These are phyloP conservation scores for Emericellopsis cladophorae DNA, from an alignment of 2,329 filamentous ascomycete genomes.

Conservation along the genomic window DNA sequence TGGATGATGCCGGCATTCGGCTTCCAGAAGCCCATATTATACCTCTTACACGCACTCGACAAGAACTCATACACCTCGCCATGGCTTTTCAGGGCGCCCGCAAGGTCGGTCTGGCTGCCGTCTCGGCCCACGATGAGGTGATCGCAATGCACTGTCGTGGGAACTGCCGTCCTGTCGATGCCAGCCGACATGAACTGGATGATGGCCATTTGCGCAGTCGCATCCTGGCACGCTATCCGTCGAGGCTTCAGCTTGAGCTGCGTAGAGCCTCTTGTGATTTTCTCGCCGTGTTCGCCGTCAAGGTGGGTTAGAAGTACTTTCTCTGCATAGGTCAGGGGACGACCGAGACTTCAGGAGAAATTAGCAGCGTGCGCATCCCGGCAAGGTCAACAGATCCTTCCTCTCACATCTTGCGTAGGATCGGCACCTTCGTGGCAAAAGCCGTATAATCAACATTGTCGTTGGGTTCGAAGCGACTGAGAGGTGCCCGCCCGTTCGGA, in stretches of 20 bases:
- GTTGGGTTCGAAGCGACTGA: too few species aligned
- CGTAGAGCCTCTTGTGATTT: slow-evolving; percentile 22
- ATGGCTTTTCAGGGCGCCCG: slow-evolving; percentile 13
- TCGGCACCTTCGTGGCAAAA: too few species aligned
- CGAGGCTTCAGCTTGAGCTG: slow-evolving; percentile 22
- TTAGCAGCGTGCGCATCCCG: too few species aligned
- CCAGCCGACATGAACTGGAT: slow-evolving; percentile 28
- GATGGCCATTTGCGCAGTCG: slow-evolving; percentile 26
- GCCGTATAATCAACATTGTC: too few species aligned
- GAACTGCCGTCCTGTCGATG: slow-evolving; percentile 19
- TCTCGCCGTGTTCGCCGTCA: slow-evolving; percentile 10
- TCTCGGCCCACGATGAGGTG: slow-evolving; percentile 20
- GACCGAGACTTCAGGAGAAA: not conserved
- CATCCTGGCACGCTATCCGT: slow-evolving; percentile 27
- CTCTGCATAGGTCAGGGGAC: slow-evolving; percentile 21
- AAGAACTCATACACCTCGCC: slow-evolving; percentile 24
- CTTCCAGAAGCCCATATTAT: slow-evolving; percentile 28
- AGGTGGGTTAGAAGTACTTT: slow-evolving; percentile 25
- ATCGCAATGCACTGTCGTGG: slow-evolving; percentile 25
- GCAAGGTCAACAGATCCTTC: too few species aligned
- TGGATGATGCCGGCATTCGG: slow-evolving; percentile 23
- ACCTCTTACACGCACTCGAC: slow-evolving; percentile 26
- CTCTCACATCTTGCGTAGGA: too few species aligned
- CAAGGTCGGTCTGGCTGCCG: slow-evolving; percentile 15
- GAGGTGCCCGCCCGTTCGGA: too few species aligned